Conservation (phyloP, 2,329 filamentous ascomycete genomes). For the Pseudogymnoascus sp. region DNA sequence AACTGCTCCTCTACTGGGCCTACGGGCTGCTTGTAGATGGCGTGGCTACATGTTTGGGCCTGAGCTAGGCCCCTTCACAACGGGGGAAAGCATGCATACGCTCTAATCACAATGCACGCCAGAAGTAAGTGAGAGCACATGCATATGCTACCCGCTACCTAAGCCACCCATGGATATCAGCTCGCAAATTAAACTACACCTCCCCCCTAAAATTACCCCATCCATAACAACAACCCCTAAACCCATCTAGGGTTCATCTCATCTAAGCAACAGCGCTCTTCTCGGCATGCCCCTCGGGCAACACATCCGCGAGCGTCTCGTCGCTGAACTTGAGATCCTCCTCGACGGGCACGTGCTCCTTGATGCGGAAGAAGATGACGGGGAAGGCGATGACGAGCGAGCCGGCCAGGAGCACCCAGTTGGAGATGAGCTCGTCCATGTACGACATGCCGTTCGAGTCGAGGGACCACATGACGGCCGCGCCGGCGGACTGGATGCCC, state of each 20-base stretch:
- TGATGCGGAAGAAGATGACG: constrained; percentile 69
- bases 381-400: constrained; percentile 70
- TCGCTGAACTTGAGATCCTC: constrained; percentile 80
- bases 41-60: no score
- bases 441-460: constrained; percentile 56
- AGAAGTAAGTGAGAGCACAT: neutral
- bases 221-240: neutral
- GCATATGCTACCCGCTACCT: constrained; percentile 2
- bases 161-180: neutral
- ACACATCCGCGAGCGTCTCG: constrained; percentile 68
- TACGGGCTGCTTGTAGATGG: no score
- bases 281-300: constrained; percentile 20
- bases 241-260: neutral
- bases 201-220: neutral
- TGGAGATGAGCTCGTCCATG: constrained; percentile 63
- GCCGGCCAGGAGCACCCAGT: constrained; percentile 70
- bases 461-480: constrained; percentile 66
- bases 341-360: constrained; percentile 72
- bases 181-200: neutral
- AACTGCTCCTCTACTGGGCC: no score
- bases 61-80: neutral
- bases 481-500: constrained; percentile 79
- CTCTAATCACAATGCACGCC: neutral
- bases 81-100: neutral
- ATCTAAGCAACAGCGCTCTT: constrained; percentile 11